Evolutionary conservation across 352 stramenopile genomes (phyloP).

Genomic region (Pythium coloratum): DNA sequence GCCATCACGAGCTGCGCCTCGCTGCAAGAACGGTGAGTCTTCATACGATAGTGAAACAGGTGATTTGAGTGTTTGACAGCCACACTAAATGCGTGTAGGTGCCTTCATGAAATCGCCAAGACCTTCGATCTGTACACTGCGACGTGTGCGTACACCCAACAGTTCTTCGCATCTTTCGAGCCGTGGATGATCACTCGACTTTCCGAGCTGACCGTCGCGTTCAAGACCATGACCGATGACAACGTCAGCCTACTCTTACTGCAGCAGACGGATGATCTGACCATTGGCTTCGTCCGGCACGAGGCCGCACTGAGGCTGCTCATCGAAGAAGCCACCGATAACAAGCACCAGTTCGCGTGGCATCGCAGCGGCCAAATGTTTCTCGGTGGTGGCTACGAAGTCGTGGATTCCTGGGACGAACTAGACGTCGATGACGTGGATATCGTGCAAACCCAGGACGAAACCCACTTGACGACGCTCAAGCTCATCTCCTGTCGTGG

Average conservation of each 20-base stretch:
- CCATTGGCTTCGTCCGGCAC: constrained; percentile 66
- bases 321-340: constrained; percentile 32
- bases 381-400: constrained; percentile 28
- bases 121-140: constrained; percentile 74
- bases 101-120: constrained; percentile 68
- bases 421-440: constrained; percentile 70
- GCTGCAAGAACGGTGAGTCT: constrained; percentile 57
- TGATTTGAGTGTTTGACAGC: not conserved
- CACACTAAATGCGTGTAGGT: constrained; percentile 32
- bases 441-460: constrained; percentile 57
- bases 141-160: constrained; percentile 55
- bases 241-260: constrained; percentile 65
- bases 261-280: constrained; percentile 59
- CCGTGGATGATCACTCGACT: constrained; percentile 78
- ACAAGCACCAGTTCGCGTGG: constrained; percentile 49
- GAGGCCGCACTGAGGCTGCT: constrained; percentile 48
- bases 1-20: constrained; percentile 18
- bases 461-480: constrained; percentile 54
- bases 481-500: constrained; percentile 69
- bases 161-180: constrained; percentile 67
- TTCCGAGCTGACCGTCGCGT: constrained; percentile 57
- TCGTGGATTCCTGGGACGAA: constrained; percentile 73
- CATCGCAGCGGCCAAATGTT: constrained; percentile 27
- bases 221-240: constrained; percentile 69
- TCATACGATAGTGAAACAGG: not conserved